Conservation (phyloP, 192 early-diverging fungal species). For the Rhizoclosmatium globosum region DNA sequence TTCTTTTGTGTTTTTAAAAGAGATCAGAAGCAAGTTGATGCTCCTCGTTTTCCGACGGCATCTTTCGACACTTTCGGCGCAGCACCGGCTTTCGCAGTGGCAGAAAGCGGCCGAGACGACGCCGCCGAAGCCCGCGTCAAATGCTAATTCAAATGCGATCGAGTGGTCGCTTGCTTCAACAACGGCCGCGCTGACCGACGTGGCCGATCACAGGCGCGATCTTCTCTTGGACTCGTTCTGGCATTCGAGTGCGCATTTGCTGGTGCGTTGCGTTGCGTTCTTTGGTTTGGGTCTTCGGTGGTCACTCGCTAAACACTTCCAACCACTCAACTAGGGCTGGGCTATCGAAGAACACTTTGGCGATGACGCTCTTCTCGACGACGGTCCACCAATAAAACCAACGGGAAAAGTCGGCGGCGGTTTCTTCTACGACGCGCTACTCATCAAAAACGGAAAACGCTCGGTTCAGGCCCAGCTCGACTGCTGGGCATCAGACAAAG, state of each 20-base stretch:
- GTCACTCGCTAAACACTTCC: no score
- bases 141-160: no score
- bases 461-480: conserved; percentile 31
- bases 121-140: not conserved
- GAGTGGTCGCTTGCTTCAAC: no score
- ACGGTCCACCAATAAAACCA: conserved; percentile 65
- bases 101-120: not conserved
- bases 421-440: conserved; percentile 81
- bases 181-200: no score
- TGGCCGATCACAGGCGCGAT: not conserved
- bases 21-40: no score
- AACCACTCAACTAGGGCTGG: conserved; percentile 57
- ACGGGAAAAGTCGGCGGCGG: conserved; percentile 62
- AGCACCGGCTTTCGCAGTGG: not conserved
- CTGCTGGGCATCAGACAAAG: conserved; percentile 30
- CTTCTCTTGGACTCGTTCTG: conserved; percentile 32
- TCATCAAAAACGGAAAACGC: conserved; percentile 54
- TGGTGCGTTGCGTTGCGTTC: conserved; percentile 6
- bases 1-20: no score
- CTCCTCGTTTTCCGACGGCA: not conserved
- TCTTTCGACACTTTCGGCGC: not conserved
- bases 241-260: conserved; percentile 50
- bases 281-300: not conserved
- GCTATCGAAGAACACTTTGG: conserved; percentile 77
- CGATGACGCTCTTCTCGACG: conserved; percentile 70